These are phyloP conservation scores for Stygiomarasmius scandens DNA, from an alignment of 1,284 basidiomycete species.

Conservation along the genomic window DNA sequence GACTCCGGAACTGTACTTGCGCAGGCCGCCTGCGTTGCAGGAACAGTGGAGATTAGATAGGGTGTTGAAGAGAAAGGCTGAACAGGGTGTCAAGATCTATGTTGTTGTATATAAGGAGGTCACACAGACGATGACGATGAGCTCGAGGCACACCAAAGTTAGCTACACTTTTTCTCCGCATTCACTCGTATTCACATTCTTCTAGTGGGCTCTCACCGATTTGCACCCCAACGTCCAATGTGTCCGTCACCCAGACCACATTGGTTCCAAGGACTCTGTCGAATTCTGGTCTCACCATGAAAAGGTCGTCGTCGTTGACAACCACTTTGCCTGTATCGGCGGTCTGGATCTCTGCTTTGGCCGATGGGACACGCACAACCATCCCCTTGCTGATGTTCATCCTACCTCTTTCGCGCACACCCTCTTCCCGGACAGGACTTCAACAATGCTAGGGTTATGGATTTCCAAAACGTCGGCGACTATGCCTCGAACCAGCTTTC, in stretches of 20 bases:
- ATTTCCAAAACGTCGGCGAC: conserved; percentile 82
- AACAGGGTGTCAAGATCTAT: conserved; percentile 88
- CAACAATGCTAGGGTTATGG: conserved; percentile 82
- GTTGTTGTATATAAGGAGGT: conserved; percentile 93
- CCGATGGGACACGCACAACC: conserved; percentile 89
- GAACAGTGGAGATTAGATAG: conserved; percentile 87
- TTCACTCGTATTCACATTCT: conserved; percentile 4
- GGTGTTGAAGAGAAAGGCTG: conserved; percentile 83
- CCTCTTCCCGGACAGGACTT: conserved; percentile 93
- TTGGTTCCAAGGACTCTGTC: conserved; percentile 77
- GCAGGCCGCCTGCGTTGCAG: conserved; percentile 83
- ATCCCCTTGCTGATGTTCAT: conserved; percentile 89
- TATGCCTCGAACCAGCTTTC: conserved; percentile 79
- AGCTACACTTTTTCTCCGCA: conserved; percentile 13
- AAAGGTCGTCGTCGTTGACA: conserved; percentile 86
- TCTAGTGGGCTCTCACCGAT: conserved; percentile 71
- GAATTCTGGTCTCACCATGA: conserved; percentile 88
- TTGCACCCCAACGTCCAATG: conserved; percentile 87
- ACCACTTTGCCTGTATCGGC: conserved; percentile 79
- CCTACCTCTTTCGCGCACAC: conserved; percentile 77
- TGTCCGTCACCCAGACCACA: conserved; percentile 89
- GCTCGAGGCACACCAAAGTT: conserved; percentile 84
- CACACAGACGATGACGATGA: conserved; percentile 87
- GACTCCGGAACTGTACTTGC: conserved; percentile 88
- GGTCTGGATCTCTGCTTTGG: conserved; percentile 94